Percentiles rank a stretch among this genome's conserved stretches.
These are phyloP conservation scores for Leccinum variabile DNA, from an alignment of 1,284 basidiomycete genomes.

Conservation along the genomic window DNA sequence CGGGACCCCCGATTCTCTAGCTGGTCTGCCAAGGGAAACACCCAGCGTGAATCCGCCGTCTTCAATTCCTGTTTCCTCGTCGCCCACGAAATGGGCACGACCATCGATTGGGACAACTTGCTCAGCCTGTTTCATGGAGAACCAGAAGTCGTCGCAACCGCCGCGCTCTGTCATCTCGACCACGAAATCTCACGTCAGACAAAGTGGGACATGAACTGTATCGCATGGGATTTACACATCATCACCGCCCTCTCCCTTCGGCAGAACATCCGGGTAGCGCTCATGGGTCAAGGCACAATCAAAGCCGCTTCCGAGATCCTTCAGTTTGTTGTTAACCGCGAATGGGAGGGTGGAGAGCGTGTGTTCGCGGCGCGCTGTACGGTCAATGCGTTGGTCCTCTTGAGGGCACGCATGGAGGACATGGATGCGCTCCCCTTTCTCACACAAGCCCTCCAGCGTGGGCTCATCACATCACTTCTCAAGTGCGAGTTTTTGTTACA, in stretches of 20 bases:
- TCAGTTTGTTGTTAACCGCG: constrained; percentile 14
- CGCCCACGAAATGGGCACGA: constrained; percentile 21
- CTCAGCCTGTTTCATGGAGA: constrained; percentile 24
- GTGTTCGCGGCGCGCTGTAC: constrained; percentile 27
- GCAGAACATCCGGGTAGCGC: constrained; percentile 18
- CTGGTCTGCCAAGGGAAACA: constrained; percentile 10
- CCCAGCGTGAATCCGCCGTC: constrained; percentile 32
- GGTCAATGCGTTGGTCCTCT: constrained; percentile 22
- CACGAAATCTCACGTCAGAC: constrained; percentile 22
- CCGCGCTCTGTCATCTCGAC: constrained; percentile 29
- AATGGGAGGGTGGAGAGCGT: constrained; percentile 15
- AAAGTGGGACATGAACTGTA: constrained; percentile 25
- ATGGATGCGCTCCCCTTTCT: constrained; percentile 30
- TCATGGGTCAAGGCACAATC: constrained; percentile 29
- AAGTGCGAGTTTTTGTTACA: constrained; percentile 26
- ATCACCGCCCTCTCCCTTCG: constrained; percentile 25
- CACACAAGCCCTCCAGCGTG: constrained; percentile 25
- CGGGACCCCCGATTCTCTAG: constrained; percentile 27
- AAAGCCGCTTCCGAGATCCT: constrained; percentile 27
- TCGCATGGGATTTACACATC: constrained; percentile 34
- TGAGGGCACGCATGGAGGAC: constrained; percentile 26
- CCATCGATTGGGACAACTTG: constrained; percentile 28
- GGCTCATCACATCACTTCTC: constrained; percentile 25
- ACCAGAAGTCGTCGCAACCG: constrained; percentile 21
- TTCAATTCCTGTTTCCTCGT: constrained; percentile 32